phyloP scores from a whole-genome alignment of 2,329 filamentous ascomycete species.

The Trichoderma koningiopsis region DNA sequence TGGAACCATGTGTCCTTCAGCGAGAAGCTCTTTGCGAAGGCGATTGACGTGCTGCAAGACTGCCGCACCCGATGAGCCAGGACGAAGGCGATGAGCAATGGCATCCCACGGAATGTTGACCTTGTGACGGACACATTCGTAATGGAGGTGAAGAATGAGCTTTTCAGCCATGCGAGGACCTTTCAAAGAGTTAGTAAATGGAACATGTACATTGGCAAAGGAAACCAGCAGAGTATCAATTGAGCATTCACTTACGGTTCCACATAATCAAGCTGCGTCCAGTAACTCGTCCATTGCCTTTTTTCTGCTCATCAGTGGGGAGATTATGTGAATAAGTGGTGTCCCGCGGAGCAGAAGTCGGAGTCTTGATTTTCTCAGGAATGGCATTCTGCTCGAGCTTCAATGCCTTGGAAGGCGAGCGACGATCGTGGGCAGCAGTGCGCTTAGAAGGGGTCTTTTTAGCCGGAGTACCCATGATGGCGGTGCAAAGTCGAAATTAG shows the following conservation, averaged over 20 bases:
- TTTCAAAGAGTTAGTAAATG: constrained; percentile 29
- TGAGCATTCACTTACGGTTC: constrained; percentile 43
- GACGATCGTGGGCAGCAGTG: constrained; percentile 23
- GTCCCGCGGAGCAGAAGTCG: constrained; percentile 23
- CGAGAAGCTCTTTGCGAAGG: constrained; percentile 39
- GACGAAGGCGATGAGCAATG: constrained; percentile 46
- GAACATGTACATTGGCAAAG: background rate
- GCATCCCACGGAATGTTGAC: constrained; percentile 44
- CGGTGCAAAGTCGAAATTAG: background rate
- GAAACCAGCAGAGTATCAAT: background rate
- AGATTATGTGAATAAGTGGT: constrained; percentile 32
- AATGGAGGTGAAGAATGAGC: constrained; percentile 45
- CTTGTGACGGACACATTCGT: constrained; percentile 41
- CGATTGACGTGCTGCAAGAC: constrained; percentile 43
- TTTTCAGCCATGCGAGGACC: constrained; percentile 52
- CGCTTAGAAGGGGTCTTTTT: constrained; percentile 32
- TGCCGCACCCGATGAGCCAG: constrained; percentile 45
- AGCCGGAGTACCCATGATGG: constrained; percentile 27
- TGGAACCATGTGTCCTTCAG: constrained; percentile 47
- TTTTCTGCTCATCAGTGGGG: constrained; percentile 33
- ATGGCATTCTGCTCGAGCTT: constrained; percentile 17
- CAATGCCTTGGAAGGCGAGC: constrained; percentile 26
- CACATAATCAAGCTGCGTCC: constrained; percentile 47
- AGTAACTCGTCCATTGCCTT: constrained; percentile 35
- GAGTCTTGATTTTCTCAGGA: background rate